Percentiles rank a stretch among this genome's conserved stretches.
phyloP scores from a whole-genome alignment of 257 asterid genomes.

The Hygrophila difformis region DNA sequence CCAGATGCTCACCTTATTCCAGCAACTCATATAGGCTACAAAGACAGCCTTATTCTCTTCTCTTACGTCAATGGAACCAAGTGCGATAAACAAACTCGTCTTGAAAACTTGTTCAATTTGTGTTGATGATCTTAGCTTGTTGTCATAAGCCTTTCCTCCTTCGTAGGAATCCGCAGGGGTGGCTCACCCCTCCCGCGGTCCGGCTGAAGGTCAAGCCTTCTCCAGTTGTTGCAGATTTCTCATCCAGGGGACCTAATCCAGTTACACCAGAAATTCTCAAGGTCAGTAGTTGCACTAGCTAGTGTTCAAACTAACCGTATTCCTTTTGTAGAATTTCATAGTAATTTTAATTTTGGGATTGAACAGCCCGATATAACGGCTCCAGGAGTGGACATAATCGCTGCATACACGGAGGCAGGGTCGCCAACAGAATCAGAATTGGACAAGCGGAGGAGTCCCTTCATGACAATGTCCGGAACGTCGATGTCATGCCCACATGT shows the following conservation, averaged over 20 bases:
- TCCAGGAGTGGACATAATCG: constrained; percentile 28
- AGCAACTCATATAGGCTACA: constrained; percentile 35
- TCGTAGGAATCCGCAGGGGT: constrained; percentile 15
- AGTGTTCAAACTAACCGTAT: too few species aligned
- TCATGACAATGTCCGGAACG: constrained; percentile 1
- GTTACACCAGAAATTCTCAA: constrained; percentile 27
- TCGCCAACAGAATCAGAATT: constrained; percentile 6
- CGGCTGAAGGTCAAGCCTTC: constrained; percentile 15
- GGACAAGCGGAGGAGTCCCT: constrained; percentile 7
- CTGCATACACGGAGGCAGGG: constrained; percentile 17
- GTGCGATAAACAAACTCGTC: constrained; percentile 6
- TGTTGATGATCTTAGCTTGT: too few species aligned
- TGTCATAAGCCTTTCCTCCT: neutral
- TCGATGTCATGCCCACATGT: constrained; percentile 13
- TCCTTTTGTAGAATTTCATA: too few species aligned
- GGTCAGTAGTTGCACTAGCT: too few species aligned
- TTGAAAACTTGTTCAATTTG: too few species aligned
- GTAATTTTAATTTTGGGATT: too few species aligned
- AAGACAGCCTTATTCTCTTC: constrained; percentile 29
- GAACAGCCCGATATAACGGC: constrained; percentile 34
- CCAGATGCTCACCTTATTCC: constrained; percentile 48
- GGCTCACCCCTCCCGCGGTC: constrained; percentile 16
- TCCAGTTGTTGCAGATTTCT: constrained; percentile 27
- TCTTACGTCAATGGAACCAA: constrained; percentile 31
- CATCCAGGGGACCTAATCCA: constrained; percentile 26